Base-by-base conservation (phyloP, 495 filamentous ascomycete species). In the Chaetomidium leptoderma region DNA sequence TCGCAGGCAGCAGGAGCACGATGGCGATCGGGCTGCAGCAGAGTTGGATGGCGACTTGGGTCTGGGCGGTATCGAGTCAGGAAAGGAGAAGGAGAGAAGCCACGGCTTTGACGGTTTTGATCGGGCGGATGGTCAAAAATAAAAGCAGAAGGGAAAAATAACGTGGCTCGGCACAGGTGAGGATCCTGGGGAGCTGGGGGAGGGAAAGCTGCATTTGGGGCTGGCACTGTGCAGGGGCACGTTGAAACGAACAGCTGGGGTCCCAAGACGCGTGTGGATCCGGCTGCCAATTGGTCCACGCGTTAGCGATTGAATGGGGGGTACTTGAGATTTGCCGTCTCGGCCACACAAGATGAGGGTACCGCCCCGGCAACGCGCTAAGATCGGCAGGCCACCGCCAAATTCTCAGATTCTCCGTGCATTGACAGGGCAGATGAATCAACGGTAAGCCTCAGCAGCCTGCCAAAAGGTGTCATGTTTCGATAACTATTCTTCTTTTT, bases 91-190 rank as follows among this genome's bases (percentile, higher is more conserved):
- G 17, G 6, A n/a, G 29, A 52, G 17, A 53, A 24, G 37, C 27
- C 42, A 35, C 30, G 30, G 21, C 42, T 45, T 14, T 21, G 1
- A 10, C 43, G 14, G 10, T 46, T 43, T 42, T 30, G 61, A 50
- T 27, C 23, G 32, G 57, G 57, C 47, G 53, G 45, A 55, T 27
- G 53, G 36, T 50, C 56, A 47, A 55, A 60, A 63, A 61, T 58
- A 58, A 51, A 29, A 62, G 42, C 58, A 40, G 23, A 37, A 62
- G 50, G 53, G 60, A 49, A 66, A 62, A 65, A 63, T 60, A 66
- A 68, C 61, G 59, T 68, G 63, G 66, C 66, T 66, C 63, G 66
- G 35, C 47, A 50, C 61, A 57, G 58, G 61, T 57, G 62, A 58
- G 59, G 57, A 61, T 59, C 63, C 60, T 58, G 57, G n/a, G 54